phyloP scores from a whole-genome alignment of 352 stramenopile species.

The Peronospora tabacina region DNA sequence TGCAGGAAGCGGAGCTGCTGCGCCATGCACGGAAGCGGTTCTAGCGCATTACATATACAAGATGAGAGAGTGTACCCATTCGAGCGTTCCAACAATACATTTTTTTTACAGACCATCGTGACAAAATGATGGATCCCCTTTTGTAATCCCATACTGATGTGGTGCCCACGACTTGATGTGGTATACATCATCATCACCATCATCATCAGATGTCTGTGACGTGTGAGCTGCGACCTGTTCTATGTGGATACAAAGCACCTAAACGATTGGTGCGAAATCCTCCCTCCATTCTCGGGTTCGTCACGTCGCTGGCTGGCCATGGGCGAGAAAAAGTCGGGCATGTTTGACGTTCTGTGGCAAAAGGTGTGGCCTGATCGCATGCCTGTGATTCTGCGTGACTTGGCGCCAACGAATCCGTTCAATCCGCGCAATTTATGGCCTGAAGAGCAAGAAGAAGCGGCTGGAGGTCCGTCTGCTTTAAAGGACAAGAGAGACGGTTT shows the following conservation, averaged over 20 bases:
- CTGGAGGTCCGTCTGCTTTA: neutral
- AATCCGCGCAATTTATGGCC: conserved; percentile 83
- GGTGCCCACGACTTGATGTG: too few species aligned
- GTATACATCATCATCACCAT: too few species aligned
- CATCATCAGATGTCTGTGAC: too few species aligned
- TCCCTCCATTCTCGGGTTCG: neutral
- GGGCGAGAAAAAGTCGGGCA: conserved; percentile 64
- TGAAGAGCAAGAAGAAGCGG: conserved; percentile 58
- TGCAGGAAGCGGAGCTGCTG: conserved; percentile 11
- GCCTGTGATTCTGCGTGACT: conserved; percentile 78
- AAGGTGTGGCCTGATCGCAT: conserved; percentile 86
- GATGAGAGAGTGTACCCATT: neutral
- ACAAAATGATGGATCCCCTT: too few species aligned
- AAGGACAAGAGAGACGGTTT: conserved; percentile 13
- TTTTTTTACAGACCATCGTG: too few species aligned
- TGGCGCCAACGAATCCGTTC: conserved; percentile 81
- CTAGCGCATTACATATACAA: conserved; percentile 13
- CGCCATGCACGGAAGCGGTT: conserved; percentile 30
- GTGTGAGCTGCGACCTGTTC: too few species aligned
- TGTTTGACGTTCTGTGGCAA: conserved; percentile 86
- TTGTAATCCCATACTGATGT: too few species aligned
- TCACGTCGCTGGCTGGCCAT: conserved; percentile 9
- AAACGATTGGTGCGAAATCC: conserved; percentile 16
- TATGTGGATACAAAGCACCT: neutral
- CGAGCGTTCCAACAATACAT: too few species aligned